Percentiles rank a stretch among this genome's conserved stretches.
Conservation (phyloP, 129 eudicot genomes). For the Flaveria ramosissima region DNA sequence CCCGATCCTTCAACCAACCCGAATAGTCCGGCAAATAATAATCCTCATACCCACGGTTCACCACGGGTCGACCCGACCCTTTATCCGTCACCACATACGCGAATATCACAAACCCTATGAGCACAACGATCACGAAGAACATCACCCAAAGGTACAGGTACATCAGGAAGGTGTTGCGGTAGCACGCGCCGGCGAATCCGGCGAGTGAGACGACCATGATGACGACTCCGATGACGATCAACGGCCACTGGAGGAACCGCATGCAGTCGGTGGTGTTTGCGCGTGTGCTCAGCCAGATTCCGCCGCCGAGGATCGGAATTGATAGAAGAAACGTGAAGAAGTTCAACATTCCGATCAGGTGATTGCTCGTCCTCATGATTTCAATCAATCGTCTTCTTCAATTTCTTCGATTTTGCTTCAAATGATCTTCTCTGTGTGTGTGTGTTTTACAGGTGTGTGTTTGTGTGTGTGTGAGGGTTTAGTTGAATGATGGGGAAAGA, state of each 20-base stretch:
- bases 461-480: not conserved
- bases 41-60: slow-evolving; percentile 63
- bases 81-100: slow-evolving; percentile 85
- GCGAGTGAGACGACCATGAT: slow-evolving; percentile 87
- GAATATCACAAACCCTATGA: slow-evolving; percentile 72
- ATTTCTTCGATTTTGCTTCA: not conserved
- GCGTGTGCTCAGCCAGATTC: slow-evolving; percentile 89
- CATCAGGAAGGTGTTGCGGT: slow-evolving; percentile 84
- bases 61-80: slow-evolving; percentile 66
- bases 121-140: slow-evolving; percentile 68
- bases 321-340: slow-evolving; percentile 80
- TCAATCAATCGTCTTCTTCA: too few relatives aligned
- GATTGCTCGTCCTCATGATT: slow-evolving; percentile 76
- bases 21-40: slow-evolving; percentile 70
- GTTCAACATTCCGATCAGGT: slow-evolving; percentile 74
- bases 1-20: slow-evolving; percentile 91
- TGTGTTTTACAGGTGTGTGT: not conserved
- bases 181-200: slow-evolving; percentile 94
- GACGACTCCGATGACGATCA: slow-evolving; percentile 70
- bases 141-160: slow-evolving; percentile 89
- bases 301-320: slow-evolving; percentile 84
- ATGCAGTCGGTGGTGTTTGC: slow-evolving; percentile 89
- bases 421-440: not conserved
- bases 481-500: not conserved
- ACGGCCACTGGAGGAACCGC: slow-evolving; percentile 84